Base-by-base conservation (phyloP, 805 yeast genomes). In the Nakazawaea holstii region DNA sequence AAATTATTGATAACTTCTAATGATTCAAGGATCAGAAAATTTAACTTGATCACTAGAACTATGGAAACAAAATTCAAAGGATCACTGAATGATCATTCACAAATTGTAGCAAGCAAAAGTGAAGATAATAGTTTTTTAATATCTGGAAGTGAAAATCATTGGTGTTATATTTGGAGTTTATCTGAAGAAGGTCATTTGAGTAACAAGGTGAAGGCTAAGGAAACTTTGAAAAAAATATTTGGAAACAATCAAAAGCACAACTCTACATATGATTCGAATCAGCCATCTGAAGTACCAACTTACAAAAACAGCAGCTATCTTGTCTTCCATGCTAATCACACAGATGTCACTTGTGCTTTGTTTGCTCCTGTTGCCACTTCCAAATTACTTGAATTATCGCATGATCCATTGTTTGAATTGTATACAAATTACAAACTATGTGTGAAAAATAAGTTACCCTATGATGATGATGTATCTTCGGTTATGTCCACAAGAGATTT, bases 121-220 rank as follows among this genome's bases (percentile, higher is more conserved):
- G 87, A 79, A 44, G 81, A 81, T 55, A 65, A 70, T 45, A 58
- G 66, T 10, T 78, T 77, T 57, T 74, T 90, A 6, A 73, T 90
- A 8, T 73, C 86, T 7, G 96, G 96, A 0, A 85, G 95, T 10
- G 97, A 91, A 60, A 94, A 91, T 65, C 88, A 87, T 55, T 81
- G 90, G 81, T 78, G 87, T 11, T 91, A 90, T 58, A 67, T 87
- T 10, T 92, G 98, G 98, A 74, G 76, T 47, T 62, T 74, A 8
- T 52, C 59, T 20, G 66, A 62, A 38, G 59, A 59, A 5, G 61
- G 54, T 20, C 43, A 48, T 20, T 49, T 56, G 41, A 54, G 53
- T 40, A 59, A 55, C 40, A 57, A 55, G 35, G 33, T 52, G 15
- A 55, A 55, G 20, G 44, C 35, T 6, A 38, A 41, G 28, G 38